Conservation (phyloP, 768 basidiomycete species). For the Cystoderma amianthinum region DNA sequence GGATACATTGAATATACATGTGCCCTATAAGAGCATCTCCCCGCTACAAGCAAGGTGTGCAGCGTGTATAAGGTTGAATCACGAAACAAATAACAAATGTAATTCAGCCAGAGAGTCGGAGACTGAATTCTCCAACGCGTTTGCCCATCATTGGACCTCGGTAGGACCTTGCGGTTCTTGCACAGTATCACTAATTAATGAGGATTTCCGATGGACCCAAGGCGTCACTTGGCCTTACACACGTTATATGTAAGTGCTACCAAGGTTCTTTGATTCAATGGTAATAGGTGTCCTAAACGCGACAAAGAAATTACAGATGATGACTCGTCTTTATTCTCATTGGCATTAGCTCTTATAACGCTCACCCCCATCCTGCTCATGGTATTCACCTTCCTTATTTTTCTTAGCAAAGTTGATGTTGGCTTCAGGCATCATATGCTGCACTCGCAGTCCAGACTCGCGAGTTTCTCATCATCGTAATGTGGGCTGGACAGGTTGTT, state of each 20-base stretch:
- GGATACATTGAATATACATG: too few relatives aligned
- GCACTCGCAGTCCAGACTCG: conserved; percentile 68
- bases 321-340: conserved; percentile 48
- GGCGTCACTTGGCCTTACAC: conserved; percentile 56
- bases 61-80: too few relatives aligned
- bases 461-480: conserved; percentile 71
- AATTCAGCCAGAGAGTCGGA: too few relatives aligned
- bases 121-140: too few relatives aligned
- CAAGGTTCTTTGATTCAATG: neutral
- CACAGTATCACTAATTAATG: too few relatives aligned
- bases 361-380: conserved; percentile 68
- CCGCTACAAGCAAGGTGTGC: too few relatives aligned
- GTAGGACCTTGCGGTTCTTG: too few relatives aligned
- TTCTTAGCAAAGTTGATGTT: neutral
- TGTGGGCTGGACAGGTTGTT: conserved; percentile 77
- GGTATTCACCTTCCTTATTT: conserved; percentile 31
- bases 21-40: too few relatives aligned
- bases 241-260: conserved; percentile 50
- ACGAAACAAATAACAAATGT: too few relatives aligned
- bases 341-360: conserved; percentile 55
- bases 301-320: conserved; percentile 38
- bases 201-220: conserved; percentile 22
- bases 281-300: neutral
- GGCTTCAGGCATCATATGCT: conserved; percentile 66
- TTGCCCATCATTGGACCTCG: too few relatives aligned